phyloP scores from a whole-genome alignment of 805 yeast genomes.

The Spathaspora passalidarum region DNA sequence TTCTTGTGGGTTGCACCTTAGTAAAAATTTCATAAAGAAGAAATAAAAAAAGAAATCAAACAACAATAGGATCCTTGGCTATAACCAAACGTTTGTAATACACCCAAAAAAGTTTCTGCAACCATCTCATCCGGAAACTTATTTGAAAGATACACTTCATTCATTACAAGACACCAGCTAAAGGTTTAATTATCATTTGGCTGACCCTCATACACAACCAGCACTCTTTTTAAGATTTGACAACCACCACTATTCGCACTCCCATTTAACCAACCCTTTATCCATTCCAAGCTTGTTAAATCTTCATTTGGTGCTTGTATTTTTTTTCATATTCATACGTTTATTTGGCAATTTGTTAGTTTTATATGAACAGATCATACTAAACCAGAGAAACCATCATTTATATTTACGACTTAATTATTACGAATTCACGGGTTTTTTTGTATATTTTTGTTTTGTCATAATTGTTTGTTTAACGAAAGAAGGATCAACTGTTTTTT shows the following conservation, averaged over 20 bases:
- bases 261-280: background rate
- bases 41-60: background rate
- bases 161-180: background rate
- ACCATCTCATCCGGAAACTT: background rate
- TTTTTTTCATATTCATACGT: background rate
- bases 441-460: background rate
- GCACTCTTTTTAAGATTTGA: no score
- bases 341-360: background rate
- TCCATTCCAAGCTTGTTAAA: background rate
- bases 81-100: background rate
- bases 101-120: background rate
- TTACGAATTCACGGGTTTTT: constrained; percentile 2
- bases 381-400: constrained; percentile 1
- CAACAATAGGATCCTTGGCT: background rate
- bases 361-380: background rate
- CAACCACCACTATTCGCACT: background rate
- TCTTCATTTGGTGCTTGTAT: background rate
- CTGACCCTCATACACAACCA: background rate
- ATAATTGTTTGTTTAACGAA: background rate
- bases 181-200: constrained; percentile 2
- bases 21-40: background rate
- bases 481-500: background rate
- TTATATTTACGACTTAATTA: background rate
- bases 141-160: background rate
- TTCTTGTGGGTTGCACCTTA: background rate